Base-by-base conservation (phyloP, 352 stramenopile species). In the Globisporangium rhizosaccharum region DNA sequence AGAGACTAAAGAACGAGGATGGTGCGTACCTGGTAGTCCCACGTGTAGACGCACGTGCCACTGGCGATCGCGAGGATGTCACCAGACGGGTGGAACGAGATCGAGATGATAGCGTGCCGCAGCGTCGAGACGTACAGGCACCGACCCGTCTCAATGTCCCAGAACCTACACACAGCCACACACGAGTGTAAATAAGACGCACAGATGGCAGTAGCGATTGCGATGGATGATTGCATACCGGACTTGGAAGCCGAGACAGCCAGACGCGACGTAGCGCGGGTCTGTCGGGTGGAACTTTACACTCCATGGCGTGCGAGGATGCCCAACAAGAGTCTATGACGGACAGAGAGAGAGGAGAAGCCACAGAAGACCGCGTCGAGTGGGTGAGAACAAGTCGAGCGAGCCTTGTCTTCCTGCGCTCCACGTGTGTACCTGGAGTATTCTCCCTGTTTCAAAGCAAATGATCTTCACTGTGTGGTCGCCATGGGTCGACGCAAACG, bases 381-480 rank as follows among this genome's bases (percentile, higher is more conserved):
- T 14, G 33, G 1, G 33, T 39, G 33, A 33, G 28, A 51, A 8
- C 26, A 39, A 64, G 28, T 23, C 14, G 48, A 18, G n/a, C 28
- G 44, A 49, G 47, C 23, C 23, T 23, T 23, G 23, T 23, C 23
- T 23, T 23, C 23, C 23, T 23, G 23, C 23, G 23, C 28, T 33
- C 28, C 28, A 33, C n/a, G 25, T 9, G 1, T 50, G 41, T 59
- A 96, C 87, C 75, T 94, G 82, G 18, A 94, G 64, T 41, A 97
- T 85, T 60, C 80, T 78, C 7, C 81, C 69, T 8, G 90, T 98
- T 51, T 85, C 67, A 52, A 95, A 96, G 68, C 89, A 97, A 49
- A 97, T 96, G 53, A 99, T 97, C 78, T 99, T 99, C 62, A 99
- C 92, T 4, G 96, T 98, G 71, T 99, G 97, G 72, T 99, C 96